phyloP scores from a whole-genome alignment of 352 stramenopile species.

The Globisporangium yorkense region DNA sequence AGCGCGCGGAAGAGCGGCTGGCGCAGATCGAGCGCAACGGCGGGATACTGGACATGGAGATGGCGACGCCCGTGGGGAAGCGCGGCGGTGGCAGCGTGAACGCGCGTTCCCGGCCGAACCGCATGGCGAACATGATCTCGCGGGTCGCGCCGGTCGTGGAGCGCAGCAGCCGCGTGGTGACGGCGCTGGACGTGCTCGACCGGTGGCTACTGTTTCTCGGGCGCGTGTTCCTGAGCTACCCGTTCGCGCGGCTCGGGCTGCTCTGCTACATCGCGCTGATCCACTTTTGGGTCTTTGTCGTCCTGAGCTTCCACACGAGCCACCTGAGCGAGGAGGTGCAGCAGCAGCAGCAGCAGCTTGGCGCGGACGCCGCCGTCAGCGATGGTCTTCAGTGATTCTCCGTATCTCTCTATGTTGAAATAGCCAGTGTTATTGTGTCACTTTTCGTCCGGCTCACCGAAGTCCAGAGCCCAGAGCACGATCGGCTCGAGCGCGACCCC shows the following conservation, averaged over 20 bases:
- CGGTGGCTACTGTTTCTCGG: constrained; percentile 73
- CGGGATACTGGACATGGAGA: constrained; percentile 60
- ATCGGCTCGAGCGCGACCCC: background rate
- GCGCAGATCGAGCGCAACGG: constrained; percentile 60
- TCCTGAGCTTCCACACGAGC: constrained; percentile 86
- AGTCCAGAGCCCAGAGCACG: background rate
- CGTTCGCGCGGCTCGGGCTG: constrained; percentile 66
- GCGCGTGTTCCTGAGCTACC: constrained; percentile 67
- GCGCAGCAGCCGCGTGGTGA: constrained; percentile 59
- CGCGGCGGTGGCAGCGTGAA: constrained; percentile 1
- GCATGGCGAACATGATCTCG: constrained; percentile 60
- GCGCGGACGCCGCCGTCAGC: too few species aligned
- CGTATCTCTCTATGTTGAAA: too few species aligned
- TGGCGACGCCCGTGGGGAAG: constrained; percentile 43
- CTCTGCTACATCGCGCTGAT: constrained; percentile 77
- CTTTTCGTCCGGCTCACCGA: too few species aligned
- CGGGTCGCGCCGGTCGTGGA: constrained; percentile 63
- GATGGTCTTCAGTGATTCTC: too few species aligned
- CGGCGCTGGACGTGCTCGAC: constrained; percentile 59
- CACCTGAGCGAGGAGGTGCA: constrained; percentile 78
- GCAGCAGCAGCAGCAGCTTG: constrained; percentile 9
- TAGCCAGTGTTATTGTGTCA: too few species aligned
- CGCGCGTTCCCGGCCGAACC: constrained; percentile 44
- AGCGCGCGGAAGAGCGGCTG: constrained; percentile 54
- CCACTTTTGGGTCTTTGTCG: constrained; percentile 82